A percentile compares a stretch with the other conserved stretches of the same genome.
Conservation (phyloP, 1,284 basidiomycete genomes). For the Ceratobasidium sp. region DNA sequence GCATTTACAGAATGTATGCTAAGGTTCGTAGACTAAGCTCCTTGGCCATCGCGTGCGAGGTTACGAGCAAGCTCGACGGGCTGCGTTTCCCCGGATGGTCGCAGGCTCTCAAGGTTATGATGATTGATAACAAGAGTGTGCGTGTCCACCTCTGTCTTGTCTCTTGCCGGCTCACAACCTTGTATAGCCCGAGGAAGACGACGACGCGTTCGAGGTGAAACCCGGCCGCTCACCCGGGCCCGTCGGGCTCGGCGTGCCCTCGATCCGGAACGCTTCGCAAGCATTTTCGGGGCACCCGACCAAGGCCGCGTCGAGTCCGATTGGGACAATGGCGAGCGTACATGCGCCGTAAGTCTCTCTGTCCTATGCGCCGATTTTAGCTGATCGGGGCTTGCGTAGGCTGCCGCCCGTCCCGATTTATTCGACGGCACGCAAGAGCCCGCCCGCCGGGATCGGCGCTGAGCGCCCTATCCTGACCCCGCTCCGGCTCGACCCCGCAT, state of each 20-base stretch:
- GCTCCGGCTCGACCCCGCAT: slow-evolving; percentile 33
- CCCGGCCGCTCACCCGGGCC: slow-evolving; percentile 16
- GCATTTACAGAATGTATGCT: slow-evolving; percentile 9
- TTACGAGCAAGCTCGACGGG: slow-evolving; percentile 19
- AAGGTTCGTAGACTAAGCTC: slow-evolving; percentile 23
- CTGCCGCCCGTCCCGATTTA: slow-evolving; percentile 24
- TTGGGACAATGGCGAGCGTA: slow-evolving; percentile 31
- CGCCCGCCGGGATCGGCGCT: neutral
- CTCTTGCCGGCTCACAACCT: neutral
- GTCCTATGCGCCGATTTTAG: neutral
- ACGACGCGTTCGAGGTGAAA: slow-evolving; percentile 31
- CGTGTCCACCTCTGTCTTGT: neutral
- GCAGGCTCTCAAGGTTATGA: slow-evolving; percentile 25
- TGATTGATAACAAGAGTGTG: slow-evolving; percentile 35
- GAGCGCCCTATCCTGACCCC: neutral
- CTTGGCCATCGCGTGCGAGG: slow-evolving; percentile 16
- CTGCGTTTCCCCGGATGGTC: slow-evolving; percentile 33
- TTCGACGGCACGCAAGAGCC: slow-evolving; percentile 28
- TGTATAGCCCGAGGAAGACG: slow-evolving; percentile 4
- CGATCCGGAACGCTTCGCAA: slow-evolving; percentile 30
- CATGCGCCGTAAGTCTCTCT: slow-evolving; percentile 17
- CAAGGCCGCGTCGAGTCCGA: neutral
- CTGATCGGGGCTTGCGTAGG: neutral
- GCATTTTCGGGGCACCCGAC: slow-evolving; percentile 20
- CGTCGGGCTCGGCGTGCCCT: slow-evolving; percentile 31